Evolutionary conservation across 176 grass and related monocot species (phyloP).

Genomic region (Musa itinerans): DNA sequence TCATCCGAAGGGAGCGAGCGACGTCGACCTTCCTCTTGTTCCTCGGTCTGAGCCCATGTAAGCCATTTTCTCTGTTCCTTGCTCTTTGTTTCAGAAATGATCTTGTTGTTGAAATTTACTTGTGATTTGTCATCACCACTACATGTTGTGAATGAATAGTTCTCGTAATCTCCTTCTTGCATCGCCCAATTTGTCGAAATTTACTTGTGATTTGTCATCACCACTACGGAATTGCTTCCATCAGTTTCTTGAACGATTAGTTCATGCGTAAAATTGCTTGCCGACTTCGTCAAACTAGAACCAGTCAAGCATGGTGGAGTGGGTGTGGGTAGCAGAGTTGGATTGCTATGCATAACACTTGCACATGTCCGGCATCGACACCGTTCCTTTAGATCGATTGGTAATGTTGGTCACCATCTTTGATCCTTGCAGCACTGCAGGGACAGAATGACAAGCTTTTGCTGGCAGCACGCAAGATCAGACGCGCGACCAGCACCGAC

Average conservation of each 20-base stretch:
- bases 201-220: background rate
- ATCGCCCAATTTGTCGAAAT: background rate
- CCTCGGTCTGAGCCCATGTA: slow-evolving; percentile 90
- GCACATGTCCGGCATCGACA: background rate
- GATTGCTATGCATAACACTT: background rate
- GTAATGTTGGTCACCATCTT: slow-evolving; percentile 3
- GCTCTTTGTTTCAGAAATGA: background rate
- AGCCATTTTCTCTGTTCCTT: slow-evolving; percentile 21
- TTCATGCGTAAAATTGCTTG: background rate
- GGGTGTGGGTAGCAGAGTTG: no score
- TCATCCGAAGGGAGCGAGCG: slow-evolving; percentile 72
- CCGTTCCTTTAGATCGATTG: no score
- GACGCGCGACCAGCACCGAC: slow-evolving; percentile 60
- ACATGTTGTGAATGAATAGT: no score
- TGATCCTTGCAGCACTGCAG: slow-evolving; percentile 54
- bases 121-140: no score
- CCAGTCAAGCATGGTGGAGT: background rate
- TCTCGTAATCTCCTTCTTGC: no score
- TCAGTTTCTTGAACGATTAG: background rate
- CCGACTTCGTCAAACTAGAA: background rate
- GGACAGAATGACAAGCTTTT: slow-evolving; percentile 85
- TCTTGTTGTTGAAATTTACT: no score
- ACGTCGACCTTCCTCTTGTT: slow-evolving; percentile 84
- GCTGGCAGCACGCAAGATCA: slow-evolving; percentile 83
- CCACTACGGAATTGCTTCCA: background rate